Conservation (phyloP, 805 yeast genomes). For the Saccharomycopsis schoenii region DNA sequence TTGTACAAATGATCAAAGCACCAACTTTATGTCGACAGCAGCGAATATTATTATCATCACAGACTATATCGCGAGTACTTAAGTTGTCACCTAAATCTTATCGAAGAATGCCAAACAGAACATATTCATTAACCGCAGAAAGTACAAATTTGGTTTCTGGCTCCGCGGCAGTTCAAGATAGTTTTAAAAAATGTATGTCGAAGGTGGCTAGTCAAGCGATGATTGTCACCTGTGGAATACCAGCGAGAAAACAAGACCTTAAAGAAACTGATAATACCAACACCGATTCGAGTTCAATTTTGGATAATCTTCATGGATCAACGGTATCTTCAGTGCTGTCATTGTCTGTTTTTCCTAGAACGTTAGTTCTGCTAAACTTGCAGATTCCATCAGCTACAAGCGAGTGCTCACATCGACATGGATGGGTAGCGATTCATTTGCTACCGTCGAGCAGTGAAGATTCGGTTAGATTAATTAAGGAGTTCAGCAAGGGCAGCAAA, state of each 20-base stretch:
- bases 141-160: background rate
- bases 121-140: background rate
- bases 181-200: slow-evolving; percentile 32
- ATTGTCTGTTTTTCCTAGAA: slow-evolving; percentile 64
- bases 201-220: slow-evolving; percentile 44
- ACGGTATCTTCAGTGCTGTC: slow-evolving; percentile 84
- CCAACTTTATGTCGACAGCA: background rate
- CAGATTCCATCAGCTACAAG: slow-evolving; percentile 84
- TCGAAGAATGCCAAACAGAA: background rate
- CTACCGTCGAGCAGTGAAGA: slow-evolving; percentile 45
- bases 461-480: slow-evolving; percentile 51
- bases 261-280: background rate
- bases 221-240: slow-evolving; percentile 46
- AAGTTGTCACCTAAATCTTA: background rate
- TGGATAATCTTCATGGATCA: slow-evolving; percentile 47
- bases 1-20: no score
- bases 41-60: background rate
- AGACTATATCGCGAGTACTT: background rate
- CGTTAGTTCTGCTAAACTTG: slow-evolving; percentile 75
- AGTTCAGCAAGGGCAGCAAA: slow-evolving; percentile 50
- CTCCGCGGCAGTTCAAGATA: slow-evolving; percentile 17
- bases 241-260: slow-evolving; percentile 16
- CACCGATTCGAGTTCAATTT: slow-evolving; percentile 19
- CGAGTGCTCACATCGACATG: slow-evolving; percentile 44
- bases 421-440: slow-evolving; percentile 63